Evolutionary conservation across 1,139 yeast genomes (phyloP), one percentile per base, ranked within the genome.

Genomic region (Debaryomyces coudertii): DNA sequence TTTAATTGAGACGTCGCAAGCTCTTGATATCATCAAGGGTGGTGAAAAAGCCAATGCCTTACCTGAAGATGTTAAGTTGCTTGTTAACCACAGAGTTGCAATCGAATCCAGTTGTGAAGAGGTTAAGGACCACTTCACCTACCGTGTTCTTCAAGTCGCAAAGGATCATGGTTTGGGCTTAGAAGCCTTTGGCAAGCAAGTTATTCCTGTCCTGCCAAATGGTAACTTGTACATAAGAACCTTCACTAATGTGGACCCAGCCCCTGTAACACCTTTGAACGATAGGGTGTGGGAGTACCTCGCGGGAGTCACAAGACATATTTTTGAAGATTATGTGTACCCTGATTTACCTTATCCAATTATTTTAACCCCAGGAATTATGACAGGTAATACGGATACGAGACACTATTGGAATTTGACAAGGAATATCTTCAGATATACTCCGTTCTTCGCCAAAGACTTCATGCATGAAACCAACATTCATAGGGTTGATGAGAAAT

Each of bases 321-420:
- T 77, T 34, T 61, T 66, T 46, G 78, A 76, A 51, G 76, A 71
- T 40, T 60, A 71, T 53, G 72, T 71, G 4, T 63, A 60, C 55
- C 66, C 71, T 7, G 64, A 69, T 29, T 47, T 65, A 27, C 60
- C 58, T 9, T 61, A 71, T 35, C 72, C 80, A 22, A 66, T 83
- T 27, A 71, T 86, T 43, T 70, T 82, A 18, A 69, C 90, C 1
- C 95, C 96, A 8, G 71, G 80, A 15, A 60, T 87, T 43, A 79
- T 87, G 81, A 76, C 88, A 5, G 96, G 88, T 27, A 90, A 89
- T 65, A 90, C 97, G 2, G 97, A 90, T 62, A 89, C 96, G 7
- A 79, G 80, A 60, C 79, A 81, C 61, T 89, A 87, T 68, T 87
- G 95, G 92, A 66, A 73, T 43, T 72, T 90, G 60, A 79, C 90